phyloP scores from a whole-genome alignment of 2,329 filamentous ascomycete genomes.

The Diaporthe aspalathi region DNA sequence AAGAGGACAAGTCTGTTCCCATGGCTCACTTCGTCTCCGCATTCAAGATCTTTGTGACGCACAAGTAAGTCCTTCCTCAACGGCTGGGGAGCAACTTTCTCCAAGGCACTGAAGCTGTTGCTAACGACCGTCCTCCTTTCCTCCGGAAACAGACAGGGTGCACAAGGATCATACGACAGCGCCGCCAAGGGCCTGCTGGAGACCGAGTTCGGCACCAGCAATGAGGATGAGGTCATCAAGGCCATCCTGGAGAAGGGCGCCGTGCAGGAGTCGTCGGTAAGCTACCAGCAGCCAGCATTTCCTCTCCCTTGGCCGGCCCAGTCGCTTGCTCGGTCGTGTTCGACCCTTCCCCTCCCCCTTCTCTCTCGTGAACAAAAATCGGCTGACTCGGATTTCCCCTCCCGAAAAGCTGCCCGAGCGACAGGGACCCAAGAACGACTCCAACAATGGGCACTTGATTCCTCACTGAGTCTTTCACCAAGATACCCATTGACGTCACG shows the following conservation, averaged over 20 bases:
- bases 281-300: not conserved
- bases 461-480: conserved; percentile 52
- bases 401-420: conserved; percentile 62
- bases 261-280: conserved; percentile 69
- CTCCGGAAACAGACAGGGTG: conserved; percentile 76
- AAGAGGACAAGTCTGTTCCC: conserved; percentile 75
- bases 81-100: not conserved
- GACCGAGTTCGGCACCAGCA: conserved; percentile 85
- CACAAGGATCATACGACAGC: conserved; percentile 80
- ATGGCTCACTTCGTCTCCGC: conserved; percentile 86
- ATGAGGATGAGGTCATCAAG: conserved; percentile 84
- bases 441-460: conserved; percentile 56
- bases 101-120: too few species aligned
- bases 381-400: conserved; percentile 33
- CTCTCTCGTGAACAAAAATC: not conserved
- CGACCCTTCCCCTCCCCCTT: not conserved
- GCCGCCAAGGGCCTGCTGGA: conserved; percentile 82
- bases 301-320: not conserved
- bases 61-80: conserved; percentile 74
- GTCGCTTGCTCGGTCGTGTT: not conserved
- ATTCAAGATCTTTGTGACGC: conserved; percentile 90
- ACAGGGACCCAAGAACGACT: conserved; percentile 65
- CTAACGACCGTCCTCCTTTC: conserved; percentile 26
- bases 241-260: conserved; percentile 83
- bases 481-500: conserved; percentile 37